Conservation (phyloP, 805 yeast genomes). For the Kuraishia cidri region DNA sequence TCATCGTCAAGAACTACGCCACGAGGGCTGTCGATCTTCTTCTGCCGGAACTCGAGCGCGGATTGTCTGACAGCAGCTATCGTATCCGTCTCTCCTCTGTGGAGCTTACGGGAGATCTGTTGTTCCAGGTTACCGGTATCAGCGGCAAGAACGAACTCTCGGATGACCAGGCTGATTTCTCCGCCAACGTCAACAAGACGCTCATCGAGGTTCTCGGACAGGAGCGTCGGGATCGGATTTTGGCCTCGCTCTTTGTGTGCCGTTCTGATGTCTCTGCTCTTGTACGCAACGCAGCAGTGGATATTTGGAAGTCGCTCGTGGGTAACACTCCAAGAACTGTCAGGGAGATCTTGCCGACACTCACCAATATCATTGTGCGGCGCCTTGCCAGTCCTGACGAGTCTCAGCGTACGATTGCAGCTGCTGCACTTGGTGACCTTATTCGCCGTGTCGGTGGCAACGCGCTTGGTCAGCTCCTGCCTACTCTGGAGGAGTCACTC, state of each 20-base stretch:
- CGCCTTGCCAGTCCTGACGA: slow-evolving; percentile 79
- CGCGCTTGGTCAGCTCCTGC: slow-evolving; percentile 76
- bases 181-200: slow-evolving; percentile 46
- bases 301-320: slow-evolving; percentile 94
- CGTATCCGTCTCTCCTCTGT: slow-evolving; percentile 91
- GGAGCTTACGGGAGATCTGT: slow-evolving; percentile 88
- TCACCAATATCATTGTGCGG: slow-evolving; percentile 72
- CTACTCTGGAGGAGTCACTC: slow-evolving; percentile 67
- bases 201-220: slow-evolving; percentile 76
- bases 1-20: slow-evolving; percentile 87
- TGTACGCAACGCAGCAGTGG: slow-evolving; percentile 84
- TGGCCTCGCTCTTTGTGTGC: slow-evolving; percentile 84
- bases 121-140: slow-evolving; percentile 91
- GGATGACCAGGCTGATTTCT: slow-evolving; percentile 39
- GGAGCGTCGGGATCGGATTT: slow-evolving; percentile 80
- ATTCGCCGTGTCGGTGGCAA: slow-evolving; percentile 90
- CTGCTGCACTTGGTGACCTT: slow-evolving; percentile 88
- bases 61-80: slow-evolving; percentile 72
- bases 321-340: slow-evolving; percentile 93
- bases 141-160: slow-evolving; percentile 65
- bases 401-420: slow-evolving; percentile 78
- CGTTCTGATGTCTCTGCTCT: slow-evolving; percentile 85
- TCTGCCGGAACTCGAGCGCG: slow-evolving; percentile 88
- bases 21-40: slow-evolving; percentile 86
- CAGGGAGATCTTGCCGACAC: slow-evolving; percentile 81